Evolutionary conservation across 75 land plant species (phyloP).

Genomic region (Cryptomeria japonica): DNA sequence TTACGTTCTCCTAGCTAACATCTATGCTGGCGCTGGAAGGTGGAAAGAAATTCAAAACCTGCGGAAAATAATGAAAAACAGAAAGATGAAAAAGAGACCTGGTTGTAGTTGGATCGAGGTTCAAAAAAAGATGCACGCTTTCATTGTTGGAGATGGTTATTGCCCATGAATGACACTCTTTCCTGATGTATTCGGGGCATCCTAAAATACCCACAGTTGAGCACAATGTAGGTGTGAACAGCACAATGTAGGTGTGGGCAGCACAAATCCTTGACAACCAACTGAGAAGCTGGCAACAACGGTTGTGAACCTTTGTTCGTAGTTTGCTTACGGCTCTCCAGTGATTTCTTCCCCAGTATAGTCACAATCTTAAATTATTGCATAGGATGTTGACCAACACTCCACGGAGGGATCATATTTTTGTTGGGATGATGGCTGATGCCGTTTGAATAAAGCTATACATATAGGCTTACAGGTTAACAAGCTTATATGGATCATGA

Average conservation of each 20-base stretch:
- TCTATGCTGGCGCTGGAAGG: constrained; percentile 4
- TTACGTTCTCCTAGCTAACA: constrained; percentile 1
- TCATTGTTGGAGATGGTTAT: constrained; percentile 6
- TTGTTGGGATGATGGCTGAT: neutral
- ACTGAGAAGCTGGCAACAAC: neutral
- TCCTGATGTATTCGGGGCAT: neutral
- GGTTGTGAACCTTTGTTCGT: neutral
- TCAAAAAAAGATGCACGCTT: neutral
- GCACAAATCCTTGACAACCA: neutral
- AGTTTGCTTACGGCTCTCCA: neutral
- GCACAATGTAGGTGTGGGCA: neutral
- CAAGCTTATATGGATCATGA: neutral
- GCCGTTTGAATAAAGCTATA: neutral
- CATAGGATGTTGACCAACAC: neutral
- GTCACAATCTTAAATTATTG: neutral
- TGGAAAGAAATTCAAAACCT: constrained; percentile 1
- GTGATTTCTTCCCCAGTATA: neutral
- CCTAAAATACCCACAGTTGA: neutral
- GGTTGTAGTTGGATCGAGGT: constrained; percentile 10
- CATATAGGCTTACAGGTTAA: neutral
- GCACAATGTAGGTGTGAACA: neutral
- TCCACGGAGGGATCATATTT: neutral
- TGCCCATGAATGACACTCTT: neutral
- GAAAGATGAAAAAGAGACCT: neutral
- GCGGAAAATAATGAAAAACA: constrained; percentile 7